Percentiles rank a stretch among this genome's conserved stretches.
phyloP scores from a whole-genome alignment of 2,329 filamentous ascomycete species.

The Penicillium crustosum region DNA sequence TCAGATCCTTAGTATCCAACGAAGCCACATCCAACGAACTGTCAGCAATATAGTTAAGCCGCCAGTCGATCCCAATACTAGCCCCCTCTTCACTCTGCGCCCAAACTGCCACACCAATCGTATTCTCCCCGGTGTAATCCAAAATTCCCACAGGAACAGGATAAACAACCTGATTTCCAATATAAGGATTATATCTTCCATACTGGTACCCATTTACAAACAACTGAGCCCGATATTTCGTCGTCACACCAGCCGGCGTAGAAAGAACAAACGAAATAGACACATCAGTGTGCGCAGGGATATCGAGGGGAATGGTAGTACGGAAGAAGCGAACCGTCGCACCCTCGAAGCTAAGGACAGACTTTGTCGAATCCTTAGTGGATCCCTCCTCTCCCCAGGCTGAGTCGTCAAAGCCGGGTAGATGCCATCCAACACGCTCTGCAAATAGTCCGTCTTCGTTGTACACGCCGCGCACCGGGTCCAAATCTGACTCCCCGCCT shows the following conservation, averaged over 20 bases:
- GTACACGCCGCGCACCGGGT: conserved; percentile 56
- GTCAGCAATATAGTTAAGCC: conserved; percentile 54
- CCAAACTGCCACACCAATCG: conserved; percentile 60
- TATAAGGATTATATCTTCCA: conserved; percentile 59
- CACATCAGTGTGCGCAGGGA: conserved; percentile 56
- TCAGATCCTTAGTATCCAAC: conserved; percentile 51
- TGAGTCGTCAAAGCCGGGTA: conserved; percentile 56
- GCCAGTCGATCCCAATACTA: conserved; percentile 52
- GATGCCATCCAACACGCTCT: conserved; percentile 60
- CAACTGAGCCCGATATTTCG: conserved; percentile 54
- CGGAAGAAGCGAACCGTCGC: conserved; percentile 59
- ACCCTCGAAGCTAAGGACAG: conserved; percentile 45
- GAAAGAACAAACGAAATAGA: conserved; percentile 57
- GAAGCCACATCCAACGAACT: conserved; percentile 52
- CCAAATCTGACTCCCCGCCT: conserved; percentile 53
- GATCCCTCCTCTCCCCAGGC: conserved; percentile 43
- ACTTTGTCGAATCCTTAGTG: conserved; percentile 17
- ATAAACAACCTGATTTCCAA: conserved; percentile 61
- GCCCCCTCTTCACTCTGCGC: conserved; percentile 56
- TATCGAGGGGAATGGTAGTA: conserved; percentile 51
- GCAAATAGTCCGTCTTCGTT: conserved; percentile 61
- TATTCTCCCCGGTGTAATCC: conserved; percentile 59
- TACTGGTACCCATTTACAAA: conserved; percentile 68
- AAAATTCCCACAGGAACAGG: conserved; percentile 61
- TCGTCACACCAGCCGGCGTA: conserved; percentile 39